Evolutionary conservation across 2,329 filamentous ascomycete genomes (phyloP).

Genomic region (Sporothrix dimorphospora): DNA sequence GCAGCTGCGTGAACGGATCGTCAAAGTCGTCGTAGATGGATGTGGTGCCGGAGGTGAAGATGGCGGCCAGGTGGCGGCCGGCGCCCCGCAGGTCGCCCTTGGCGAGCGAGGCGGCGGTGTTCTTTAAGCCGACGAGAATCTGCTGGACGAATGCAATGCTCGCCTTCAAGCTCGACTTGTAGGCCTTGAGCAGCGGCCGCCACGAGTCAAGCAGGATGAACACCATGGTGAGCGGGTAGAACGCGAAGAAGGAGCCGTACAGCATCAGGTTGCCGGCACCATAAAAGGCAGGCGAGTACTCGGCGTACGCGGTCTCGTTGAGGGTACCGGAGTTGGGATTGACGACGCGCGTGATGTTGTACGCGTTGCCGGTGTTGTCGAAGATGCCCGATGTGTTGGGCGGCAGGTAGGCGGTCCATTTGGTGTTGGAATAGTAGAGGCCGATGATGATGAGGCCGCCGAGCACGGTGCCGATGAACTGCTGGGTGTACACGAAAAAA

Average conservation of each 20-base stretch:
- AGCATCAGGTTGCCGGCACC: constrained; percentile 53
- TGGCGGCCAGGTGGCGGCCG: neutral
- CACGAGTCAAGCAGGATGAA: constrained; percentile 52
- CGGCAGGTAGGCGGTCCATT: constrained; percentile 56
- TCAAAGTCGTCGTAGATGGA: constrained; percentile 45
- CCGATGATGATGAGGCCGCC: constrained; percentile 58
- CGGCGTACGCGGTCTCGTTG: constrained; percentile 50
- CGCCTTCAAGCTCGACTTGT: constrained; percentile 23
- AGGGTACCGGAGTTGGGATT: constrained; percentile 49
- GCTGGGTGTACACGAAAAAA: constrained; percentile 64
- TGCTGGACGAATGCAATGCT: neutral
- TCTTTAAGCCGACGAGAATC: constrained; percentile 22
- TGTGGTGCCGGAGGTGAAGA: neutral
- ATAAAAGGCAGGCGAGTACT: constrained; percentile 57
- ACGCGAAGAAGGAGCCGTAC: constrained; percentile 60
- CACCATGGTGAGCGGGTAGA: constrained; percentile 56
- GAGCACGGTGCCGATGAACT: constrained; percentile 59
- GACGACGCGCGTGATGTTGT: constrained; percentile 51
- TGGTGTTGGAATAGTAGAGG: constrained; percentile 63
- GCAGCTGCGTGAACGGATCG: constrained; percentile 45
- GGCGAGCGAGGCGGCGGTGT: neutral
- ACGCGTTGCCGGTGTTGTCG: constrained; percentile 52
- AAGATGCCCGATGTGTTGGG: constrained; percentile 57
- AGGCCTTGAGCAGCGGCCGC: constrained; percentile 21
- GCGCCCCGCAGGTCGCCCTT: neutral